Conservation (phyloP, 148 eudicot species). For the Rhododendron simsii region DNA sequence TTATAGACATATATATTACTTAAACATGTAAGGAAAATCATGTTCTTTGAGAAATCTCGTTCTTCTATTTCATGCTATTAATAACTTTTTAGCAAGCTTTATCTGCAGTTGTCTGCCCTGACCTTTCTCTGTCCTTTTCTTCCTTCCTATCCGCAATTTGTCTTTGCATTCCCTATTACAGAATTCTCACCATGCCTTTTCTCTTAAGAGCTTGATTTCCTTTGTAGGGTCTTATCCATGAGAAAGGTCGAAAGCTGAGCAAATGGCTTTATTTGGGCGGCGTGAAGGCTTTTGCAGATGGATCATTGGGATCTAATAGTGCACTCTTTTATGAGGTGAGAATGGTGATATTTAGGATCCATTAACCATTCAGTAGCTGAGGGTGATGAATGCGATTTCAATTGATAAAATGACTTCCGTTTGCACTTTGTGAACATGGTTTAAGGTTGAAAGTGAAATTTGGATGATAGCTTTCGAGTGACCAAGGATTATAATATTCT, state of each 20-base stretch:
- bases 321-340: conserved; percentile 90
- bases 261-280: conserved; percentile 91
- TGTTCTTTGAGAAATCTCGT: neutral
- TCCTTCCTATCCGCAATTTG: neutral
- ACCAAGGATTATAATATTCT: neutral
- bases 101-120: neutral
- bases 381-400: conserved; percentile 1
- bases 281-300: conserved; percentile 87
- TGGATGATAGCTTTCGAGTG: neutral
- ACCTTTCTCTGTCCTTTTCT: neutral
- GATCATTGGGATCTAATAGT: conserved; percentile 94
- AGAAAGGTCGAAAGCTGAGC: conserved; percentile 57
- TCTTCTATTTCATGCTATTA: neutral
- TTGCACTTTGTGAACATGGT: neutral
- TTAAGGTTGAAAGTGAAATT: neutral
- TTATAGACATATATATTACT: neutral
- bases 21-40: neutral
- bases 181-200: neutral
- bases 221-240: conserved; percentile 56
- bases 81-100: neutral
- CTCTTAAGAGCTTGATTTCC: neutral
- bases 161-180: neutral
- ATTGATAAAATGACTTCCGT: neutral
- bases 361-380: neutral
- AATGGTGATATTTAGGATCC: conserved; percentile 5